Base-by-base conservation (phyloP, 805 yeast genomes). In the Schizosaccharomyces lindneri region DNA sequence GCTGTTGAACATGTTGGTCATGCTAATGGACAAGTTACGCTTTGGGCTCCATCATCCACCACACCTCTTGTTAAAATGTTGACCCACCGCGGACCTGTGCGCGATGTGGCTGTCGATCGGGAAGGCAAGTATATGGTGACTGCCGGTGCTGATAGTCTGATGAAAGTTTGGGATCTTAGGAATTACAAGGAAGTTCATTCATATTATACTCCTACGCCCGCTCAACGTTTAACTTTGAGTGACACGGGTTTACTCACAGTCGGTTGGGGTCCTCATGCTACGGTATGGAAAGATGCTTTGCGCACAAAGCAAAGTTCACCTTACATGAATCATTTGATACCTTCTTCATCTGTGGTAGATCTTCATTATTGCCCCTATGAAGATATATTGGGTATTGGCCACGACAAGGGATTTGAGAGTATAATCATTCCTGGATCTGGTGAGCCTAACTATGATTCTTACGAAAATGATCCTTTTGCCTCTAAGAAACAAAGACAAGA, bases 181-280 rank as follows among this genome's bases (percentile, higher is more conserved):
- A 86, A 79, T 65, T 85, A 84, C 71, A 80, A 81, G 71, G 87
- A 82, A 68, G 68, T 77, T 21, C 75, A 76, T 51, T 76, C 86
- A 1, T 84, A 84, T 67, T 69, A 78, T 80, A 70, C 80, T 4
- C 96, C 95, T 24, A 85, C 95, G 0, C 96, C 95, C 1, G 95
- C 95, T 0, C 75, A 81, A 15, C 78, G 87, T 24, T 73, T 88
- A 21, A 81, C 82, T 66, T 82, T 89, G 48, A 87, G 96, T 1
- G 97, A 90, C 70, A 78, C 86, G 0, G 97, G 96, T 0, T 74
- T 93, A 24, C 71, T 93, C 43, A 81, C 93, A 0, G 87, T 87
- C n/a, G 84, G 94, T 3, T 87, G 96, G 87, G 97, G 97, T 6
- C 89, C 97, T 0, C 96, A 89, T 72, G 84, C 90, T 2, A 87